phyloP scores from a whole-genome alignment of 164 flowering plant species.

The Macadamia tetraphylla region DNA sequence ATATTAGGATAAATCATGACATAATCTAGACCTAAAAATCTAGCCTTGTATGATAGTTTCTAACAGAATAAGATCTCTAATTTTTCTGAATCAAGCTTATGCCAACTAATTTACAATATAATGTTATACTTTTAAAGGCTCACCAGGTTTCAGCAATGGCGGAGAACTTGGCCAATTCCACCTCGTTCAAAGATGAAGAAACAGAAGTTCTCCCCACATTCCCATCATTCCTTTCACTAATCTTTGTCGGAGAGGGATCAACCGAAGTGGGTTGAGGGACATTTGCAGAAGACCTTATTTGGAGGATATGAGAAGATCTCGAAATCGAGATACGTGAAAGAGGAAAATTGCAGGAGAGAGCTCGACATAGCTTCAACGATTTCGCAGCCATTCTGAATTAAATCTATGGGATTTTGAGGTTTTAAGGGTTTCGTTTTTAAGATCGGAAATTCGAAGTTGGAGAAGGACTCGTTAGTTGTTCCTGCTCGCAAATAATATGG shows the following conservation, averaged over 20 bases:
- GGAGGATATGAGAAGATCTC: slow-evolving; percentile 8
- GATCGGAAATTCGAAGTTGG: too few relatives aligned
- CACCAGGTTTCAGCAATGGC: slow-evolving; percentile 93
- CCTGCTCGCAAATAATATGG: too few relatives aligned
- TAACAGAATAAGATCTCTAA: too few relatives aligned
- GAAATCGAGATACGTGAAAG: slow-evolving; percentile 7
- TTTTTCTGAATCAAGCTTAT: neutral
- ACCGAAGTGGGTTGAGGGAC: slow-evolving; percentile 10
- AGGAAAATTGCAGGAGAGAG: neutral
- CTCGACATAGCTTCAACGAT: slow-evolving; percentile 10
- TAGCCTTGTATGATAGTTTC: too few relatives aligned
- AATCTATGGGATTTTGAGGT: neutral
- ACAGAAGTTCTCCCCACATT: slow-evolving; percentile 1
- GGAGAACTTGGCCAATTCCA: slow-evolving; percentile 70
- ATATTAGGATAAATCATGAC: too few relatives aligned
- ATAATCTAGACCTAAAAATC: too few relatives aligned
- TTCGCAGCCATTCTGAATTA: slow-evolving; percentile 14
- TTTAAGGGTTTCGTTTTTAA: too few relatives aligned
- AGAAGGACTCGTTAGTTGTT: too few relatives aligned
- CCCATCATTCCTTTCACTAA: neutral
- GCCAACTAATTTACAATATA: neutral
- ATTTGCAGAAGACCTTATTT: slow-evolving; percentile 16
- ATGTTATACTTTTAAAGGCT: neutral
- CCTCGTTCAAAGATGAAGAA: slow-evolving; percentile 58
- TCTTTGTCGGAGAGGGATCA: slow-evolving; percentile 5